phyloP scores from a whole-genome alignment of 2,329 filamentous ascomycete species.

The Colletotrichum destructivum region DNA sequence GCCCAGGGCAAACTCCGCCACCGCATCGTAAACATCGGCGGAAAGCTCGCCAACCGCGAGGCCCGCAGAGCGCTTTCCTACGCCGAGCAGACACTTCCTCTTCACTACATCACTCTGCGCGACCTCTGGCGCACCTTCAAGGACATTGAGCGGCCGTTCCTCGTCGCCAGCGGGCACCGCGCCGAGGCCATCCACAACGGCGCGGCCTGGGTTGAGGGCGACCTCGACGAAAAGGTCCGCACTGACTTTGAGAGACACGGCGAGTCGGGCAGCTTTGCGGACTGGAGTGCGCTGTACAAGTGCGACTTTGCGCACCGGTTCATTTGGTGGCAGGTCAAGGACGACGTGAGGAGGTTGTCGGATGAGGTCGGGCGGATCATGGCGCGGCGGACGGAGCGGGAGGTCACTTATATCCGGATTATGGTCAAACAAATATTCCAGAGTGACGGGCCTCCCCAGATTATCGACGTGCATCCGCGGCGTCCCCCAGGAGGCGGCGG shows the following conservation, averaged over 20 bases:
- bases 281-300: slow-evolving; percentile 38
- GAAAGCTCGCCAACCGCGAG: slow-evolving; percentile 16
- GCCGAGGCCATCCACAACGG: slow-evolving; percentile 38
- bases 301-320: slow-evolving; percentile 39
- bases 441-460: not conserved
- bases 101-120: slow-evolving; percentile 37
- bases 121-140: slow-evolving; percentile 40
- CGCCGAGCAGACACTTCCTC: slow-evolving; percentile 32
- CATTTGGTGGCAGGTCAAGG: slow-evolving; percentile 40
- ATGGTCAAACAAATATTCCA: slow-evolving; percentile 36
- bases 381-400: slow-evolving; percentile 37
- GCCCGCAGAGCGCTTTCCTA: slow-evolving; percentile 26
- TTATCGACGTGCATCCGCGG: not conserved
- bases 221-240: slow-evolving; percentile 38
- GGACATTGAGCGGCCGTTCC: slow-evolving; percentile 35
- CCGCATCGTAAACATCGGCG: not conserved
- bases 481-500: slow-evolving; percentile 23
- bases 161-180: slow-evolving; percentile 36
- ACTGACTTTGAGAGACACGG: slow-evolving; percentile 36
- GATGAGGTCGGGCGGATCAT: slow-evolving; percentile 40
- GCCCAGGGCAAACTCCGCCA: slow-evolving; percentile 23
- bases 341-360: slow-evolving; percentile 31
- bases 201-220: slow-evolving; percentile 31
- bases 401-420: slow-evolving; percentile 35
- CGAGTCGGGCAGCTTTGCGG: slow-evolving; percentile 31